phyloP scores from a whole-genome alignment of 257 asterid species.

The Penstemon eatonii region DNA sequence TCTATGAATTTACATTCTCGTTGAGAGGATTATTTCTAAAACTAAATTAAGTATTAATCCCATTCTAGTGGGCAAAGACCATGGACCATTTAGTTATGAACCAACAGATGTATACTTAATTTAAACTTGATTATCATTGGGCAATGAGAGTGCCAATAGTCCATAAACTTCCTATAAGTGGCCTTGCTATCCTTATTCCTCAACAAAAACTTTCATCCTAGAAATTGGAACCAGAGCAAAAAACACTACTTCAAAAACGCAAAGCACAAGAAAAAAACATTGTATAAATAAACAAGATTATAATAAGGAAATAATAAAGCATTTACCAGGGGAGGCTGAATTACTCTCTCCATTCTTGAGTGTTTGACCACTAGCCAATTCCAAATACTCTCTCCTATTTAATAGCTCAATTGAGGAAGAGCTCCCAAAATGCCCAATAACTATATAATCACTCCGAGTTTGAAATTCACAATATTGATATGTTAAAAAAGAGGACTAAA shows the following conservation, averaged over 20 bases:
- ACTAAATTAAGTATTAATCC: background rate
- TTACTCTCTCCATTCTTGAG: constrained; percentile 51
- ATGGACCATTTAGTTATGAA: background rate
- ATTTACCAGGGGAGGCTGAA: constrained; percentile 73
- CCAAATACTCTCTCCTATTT: constrained; percentile 22
- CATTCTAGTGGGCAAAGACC: background rate
- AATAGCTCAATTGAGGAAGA: constrained; percentile 7
- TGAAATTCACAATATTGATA: constrained; percentile 12
- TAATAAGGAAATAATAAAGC: background rate
- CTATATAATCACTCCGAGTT: constrained; percentile 6
- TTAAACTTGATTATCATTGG: background rate
- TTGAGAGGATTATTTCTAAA: background rate
- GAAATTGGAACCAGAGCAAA: background rate
- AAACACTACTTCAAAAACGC: background rate
- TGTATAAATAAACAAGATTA: background rate
- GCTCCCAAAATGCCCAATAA: constrained; percentile 22
- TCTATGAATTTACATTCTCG: background rate
- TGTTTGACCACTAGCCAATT: constrained; percentile 21
- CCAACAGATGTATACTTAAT: background rate
- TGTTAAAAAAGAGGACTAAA: background rate
- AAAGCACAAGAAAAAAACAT: background rate
- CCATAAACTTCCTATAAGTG: background rate
- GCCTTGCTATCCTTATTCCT: background rate
- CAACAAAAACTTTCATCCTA: constrained; percentile 5
- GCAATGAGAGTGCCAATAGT: background rate